Conservation (phyloP, 2,329 filamentous ascomycete genomes). For the Aureobasidium leucospermi region DNA sequence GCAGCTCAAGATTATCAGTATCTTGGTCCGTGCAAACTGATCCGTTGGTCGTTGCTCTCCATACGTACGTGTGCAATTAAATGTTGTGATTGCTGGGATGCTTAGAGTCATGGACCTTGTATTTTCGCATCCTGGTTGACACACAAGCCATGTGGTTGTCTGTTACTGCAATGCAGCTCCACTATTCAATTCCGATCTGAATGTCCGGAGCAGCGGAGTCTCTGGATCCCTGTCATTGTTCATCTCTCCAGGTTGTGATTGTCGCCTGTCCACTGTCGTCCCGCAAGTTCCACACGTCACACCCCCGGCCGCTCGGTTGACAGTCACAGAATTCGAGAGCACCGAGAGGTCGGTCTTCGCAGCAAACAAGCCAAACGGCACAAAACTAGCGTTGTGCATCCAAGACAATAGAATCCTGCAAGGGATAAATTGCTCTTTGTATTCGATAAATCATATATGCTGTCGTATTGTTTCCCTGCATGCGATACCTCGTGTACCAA, state of each 20-base stretch:
- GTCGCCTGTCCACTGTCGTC: not conserved
- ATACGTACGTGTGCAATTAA: not conserved
- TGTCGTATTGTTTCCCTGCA: constrained; percentile 8
- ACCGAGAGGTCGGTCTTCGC: no score
- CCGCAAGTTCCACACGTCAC: not conserved
- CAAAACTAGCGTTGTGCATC: not conserved
- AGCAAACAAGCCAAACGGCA: not conserved
- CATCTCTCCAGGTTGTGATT: not conserved
- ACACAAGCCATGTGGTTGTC: not conserved
- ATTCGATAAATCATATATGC: not conserved
- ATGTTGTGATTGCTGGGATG: not conserved
- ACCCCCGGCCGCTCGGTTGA: not conserved
- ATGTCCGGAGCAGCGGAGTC: not conserved
- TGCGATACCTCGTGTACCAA: not conserved
- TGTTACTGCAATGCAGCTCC: not conserved
- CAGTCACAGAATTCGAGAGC: not conserved
- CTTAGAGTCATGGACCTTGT: not conserved
- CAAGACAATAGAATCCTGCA: constrained; percentile 1
- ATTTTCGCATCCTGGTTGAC: not conserved
- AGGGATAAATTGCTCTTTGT: not conserved
- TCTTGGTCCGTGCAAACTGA: not conserved
- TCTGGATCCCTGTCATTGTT: not conserved
- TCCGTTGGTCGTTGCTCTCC: not conserved
- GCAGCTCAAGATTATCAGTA: not conserved
- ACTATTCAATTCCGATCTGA: not conserved